Base-by-base conservation (phyloP, 257 asterid species). In the Parsonsia alboflavescens region DNA sequence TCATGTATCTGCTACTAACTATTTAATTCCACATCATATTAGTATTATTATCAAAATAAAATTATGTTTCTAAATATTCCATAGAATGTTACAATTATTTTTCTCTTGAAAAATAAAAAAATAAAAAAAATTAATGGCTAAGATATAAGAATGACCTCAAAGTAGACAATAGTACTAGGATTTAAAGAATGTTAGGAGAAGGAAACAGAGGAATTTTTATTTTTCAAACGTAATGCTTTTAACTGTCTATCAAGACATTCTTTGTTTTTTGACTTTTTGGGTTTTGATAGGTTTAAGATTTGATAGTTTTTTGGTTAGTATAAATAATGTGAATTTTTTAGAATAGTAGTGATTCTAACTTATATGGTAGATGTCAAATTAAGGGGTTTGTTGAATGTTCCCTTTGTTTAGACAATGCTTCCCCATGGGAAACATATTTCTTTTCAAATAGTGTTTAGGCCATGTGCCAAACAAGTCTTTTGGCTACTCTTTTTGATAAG, bases 361-460 rank as follows among this genome's bases (percentile, higher is more conserved):
- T 17, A 16, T 66, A 17, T n/a, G 22, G 30, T 46, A 8, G 58
- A 44, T 26, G 30, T 12, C 45, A 63, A 41, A 48, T 42, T 58
- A 3, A 10, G 21, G 22, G 71, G 56, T 15, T 17, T 2, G 36
- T 64, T 22, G 30, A 53, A 39, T 58, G 75, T 76, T 71, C 68
- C 68, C 44, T 42, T 49, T 33, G 70, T 49, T 39, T 16, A 24
- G 24, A 62, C 59, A 77, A 77, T 70, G 80, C 68, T 63, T 70
- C 76, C 52, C 24, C 6, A 7, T 30, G 12, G 24, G 76, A 77
- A 77, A 77, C 76, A 58, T 28, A 69, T 21, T 17, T 21, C 36
- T 39, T 56, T 28, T 56, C 70, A 28, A 76, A 76, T 59, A 69
- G 74, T 42, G 48, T 22, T 22, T 21, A 30, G 12, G 46, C 57